A percentile compares a stretch with the other conserved stretches of the same genome.
Conservation (phyloP, 352 stramenopile species). For the Phytopythium sindhum region DNA sequence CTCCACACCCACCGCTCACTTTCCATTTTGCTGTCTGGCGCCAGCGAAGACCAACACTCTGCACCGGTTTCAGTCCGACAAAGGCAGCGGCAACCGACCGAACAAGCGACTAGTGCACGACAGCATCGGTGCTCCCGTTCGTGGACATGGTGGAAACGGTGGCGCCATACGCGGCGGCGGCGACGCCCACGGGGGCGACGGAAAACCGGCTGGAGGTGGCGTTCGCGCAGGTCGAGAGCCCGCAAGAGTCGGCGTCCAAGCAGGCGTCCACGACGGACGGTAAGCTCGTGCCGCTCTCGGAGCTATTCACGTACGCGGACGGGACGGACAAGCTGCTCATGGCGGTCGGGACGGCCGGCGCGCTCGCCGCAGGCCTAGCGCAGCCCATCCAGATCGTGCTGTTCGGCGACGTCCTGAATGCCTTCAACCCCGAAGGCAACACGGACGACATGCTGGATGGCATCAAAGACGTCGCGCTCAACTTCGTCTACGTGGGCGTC, state of each 20-base stretch:
- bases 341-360: constrained; percentile 21
- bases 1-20: background rate
- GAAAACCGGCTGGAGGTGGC: constrained; percentile 15
- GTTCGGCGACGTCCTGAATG: constrained; percentile 45
- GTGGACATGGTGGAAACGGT: background rate
- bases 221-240: constrained; percentile 7
- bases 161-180: constrained; percentile 6
- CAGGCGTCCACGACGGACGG: constrained; percentile 16
- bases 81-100: background rate
- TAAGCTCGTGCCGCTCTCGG: constrained; percentile 34
- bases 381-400: constrained; percentile 49
- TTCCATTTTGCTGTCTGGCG: background rate
- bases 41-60: background rate
- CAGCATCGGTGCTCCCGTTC: too few relatives aligned
- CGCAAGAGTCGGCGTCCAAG: constrained; percentile 15
- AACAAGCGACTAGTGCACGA: background rate
- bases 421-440: constrained; percentile 39
- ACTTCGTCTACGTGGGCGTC: constrained; percentile 54
- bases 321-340: constrained; percentile 34
- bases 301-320: constrained; percentile 57
- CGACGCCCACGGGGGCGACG: constrained; percentile 4
- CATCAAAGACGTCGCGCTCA: constrained; percentile 39
- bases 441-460: constrained; percentile 19
- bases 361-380: constrained; percentile 22
- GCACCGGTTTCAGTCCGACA: background rate